Percentiles rank a stretch among this genome's conserved stretches.
Conservation (phyloP, 164 flowering plant species). For the Vitis labrusca region DNA sequence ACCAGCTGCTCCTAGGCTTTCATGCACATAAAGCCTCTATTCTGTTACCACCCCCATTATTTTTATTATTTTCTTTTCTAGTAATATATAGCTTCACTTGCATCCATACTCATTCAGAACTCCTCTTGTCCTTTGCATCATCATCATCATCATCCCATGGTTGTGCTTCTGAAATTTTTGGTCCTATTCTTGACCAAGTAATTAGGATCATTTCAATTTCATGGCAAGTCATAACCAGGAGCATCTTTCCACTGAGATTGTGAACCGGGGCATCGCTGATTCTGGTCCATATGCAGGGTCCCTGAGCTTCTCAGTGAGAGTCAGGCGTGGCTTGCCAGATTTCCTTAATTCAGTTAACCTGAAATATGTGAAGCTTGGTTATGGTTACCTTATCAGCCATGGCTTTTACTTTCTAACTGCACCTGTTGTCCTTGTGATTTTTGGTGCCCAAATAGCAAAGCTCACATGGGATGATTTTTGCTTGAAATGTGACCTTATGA, state of each 20-base stretch:
- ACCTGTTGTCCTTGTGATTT: conserved; percentile 27
- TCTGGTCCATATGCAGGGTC: conserved; percentile 57
- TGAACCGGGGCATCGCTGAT: conserved; percentile 37
- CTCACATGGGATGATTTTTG: conserved; percentile 26
- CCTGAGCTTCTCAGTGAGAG: conserved; percentile 47
- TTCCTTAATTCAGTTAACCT: conserved; percentile 58
- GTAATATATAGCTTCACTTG: no score
- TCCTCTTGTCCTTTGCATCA: not conserved
- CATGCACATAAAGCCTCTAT: conserved; percentile 28
- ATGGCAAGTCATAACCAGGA: conserved; percentile 30
- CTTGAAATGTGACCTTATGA: conserved; percentile 10
- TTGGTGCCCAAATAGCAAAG: conserved; percentile 30
- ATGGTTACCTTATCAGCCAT: conserved; percentile 43
- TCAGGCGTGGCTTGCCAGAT: conserved; percentile 52
- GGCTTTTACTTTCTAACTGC: conserved; percentile 26
- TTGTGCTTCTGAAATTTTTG: no score
- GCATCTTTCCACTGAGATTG: conserved; percentile 48
- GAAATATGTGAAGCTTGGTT: conserved; percentile 70
- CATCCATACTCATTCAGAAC: not conserved
- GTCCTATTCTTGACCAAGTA: no score
- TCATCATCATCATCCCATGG: no score
- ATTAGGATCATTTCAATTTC: not conserved
- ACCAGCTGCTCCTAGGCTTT: conserved; percentile 24
- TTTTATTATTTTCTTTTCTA: no score
- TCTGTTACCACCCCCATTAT: conserved; percentile 11